Conservation (phyloP, 129 eudicot species). For the Artemisia annua region DNA sequence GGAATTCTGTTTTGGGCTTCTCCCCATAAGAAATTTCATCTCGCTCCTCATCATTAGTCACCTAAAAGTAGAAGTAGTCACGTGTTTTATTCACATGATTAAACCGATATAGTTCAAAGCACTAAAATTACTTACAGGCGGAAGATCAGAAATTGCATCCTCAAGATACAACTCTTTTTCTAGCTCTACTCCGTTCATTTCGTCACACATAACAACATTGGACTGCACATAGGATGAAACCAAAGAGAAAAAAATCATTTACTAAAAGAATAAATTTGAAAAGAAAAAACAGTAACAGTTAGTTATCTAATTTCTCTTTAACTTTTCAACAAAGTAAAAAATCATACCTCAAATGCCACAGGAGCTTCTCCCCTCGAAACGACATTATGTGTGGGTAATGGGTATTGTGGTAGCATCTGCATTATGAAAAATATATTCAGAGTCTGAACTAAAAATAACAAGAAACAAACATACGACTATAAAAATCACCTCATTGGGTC, state of each 20-base stretch:
- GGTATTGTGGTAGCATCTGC: slow-evolving; percentile 83
- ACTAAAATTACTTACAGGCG: slow-evolving; percentile 45
- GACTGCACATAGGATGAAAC: slow-evolving; percentile 28
- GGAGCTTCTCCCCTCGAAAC: slow-evolving; percentile 71
- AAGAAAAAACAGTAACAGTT: background rate
- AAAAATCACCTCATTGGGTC: slow-evolving; percentile 50
- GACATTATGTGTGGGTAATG: slow-evolving; percentile 84
- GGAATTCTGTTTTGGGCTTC: slow-evolving; percentile 53
- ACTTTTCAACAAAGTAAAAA: background rate
- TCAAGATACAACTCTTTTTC: slow-evolving; percentile 47
- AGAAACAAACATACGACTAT: background rate
- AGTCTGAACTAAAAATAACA: background rate
- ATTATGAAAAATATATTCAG: background rate
- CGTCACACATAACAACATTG: slow-evolving; percentile 58
- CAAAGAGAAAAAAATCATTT: too few relatives aligned
- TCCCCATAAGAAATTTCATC: slow-evolving; percentile 52
- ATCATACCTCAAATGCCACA: slow-evolving; percentile 62
- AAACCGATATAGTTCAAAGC: background rate
- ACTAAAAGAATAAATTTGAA: too few relatives aligned
- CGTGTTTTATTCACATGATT: background rate
- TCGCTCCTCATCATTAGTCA: slow-evolving; percentile 43
- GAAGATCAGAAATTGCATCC: slow-evolving; percentile 84
- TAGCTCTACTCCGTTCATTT: slow-evolving; percentile 32
- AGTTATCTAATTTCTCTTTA: too few relatives aligned
- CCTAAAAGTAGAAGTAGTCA: slow-evolving; percentile 32